Conservation (phyloP, 176 grass and related monocot genomes). For the Triticum monococcum region DNA sequence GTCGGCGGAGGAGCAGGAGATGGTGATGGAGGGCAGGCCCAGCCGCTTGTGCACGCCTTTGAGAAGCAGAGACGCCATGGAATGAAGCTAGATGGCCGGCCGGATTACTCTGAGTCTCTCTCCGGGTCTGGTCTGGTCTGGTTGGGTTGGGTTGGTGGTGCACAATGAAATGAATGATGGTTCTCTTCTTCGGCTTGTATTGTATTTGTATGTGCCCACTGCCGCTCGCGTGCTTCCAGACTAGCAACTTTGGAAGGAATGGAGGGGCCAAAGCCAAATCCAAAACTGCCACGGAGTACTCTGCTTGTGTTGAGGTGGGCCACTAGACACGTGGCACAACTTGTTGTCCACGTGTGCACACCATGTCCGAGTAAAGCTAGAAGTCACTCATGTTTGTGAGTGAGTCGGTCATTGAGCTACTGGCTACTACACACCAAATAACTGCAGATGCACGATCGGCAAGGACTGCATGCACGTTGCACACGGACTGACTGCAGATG, state of each 20-base stretch:
- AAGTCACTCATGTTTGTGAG: not conserved
- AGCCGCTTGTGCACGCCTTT: conserved; percentile 59
- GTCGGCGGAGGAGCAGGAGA: conserved; percentile 68
- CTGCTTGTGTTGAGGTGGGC: not conserved
- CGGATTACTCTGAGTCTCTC: not conserved
- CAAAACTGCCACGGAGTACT: not conserved
- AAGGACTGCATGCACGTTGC: not conserved
- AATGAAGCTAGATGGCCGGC: not conserved
- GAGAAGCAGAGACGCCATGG: conserved; percentile 54
- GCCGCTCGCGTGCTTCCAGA: not conserved
- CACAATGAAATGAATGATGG: not conserved
- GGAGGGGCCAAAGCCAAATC: not conserved
- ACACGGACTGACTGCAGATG: not conserved
- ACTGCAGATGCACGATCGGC: no score
- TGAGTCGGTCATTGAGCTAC: not conserved
- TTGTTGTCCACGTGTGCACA: not conserved
- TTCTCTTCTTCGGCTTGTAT: not conserved
- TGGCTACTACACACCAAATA: no score
- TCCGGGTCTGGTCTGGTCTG: not conserved
- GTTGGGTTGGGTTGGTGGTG: not conserved
- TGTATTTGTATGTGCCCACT: not conserved
- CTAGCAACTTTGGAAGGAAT: not conserved
- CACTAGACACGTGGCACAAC: not conserved
- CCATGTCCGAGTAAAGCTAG: no score
- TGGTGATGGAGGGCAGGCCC: conserved; percentile 21